phyloP scores from a whole-genome alignment of 352 stramenopile species.

The Globisporangium irregulare region DNA sequence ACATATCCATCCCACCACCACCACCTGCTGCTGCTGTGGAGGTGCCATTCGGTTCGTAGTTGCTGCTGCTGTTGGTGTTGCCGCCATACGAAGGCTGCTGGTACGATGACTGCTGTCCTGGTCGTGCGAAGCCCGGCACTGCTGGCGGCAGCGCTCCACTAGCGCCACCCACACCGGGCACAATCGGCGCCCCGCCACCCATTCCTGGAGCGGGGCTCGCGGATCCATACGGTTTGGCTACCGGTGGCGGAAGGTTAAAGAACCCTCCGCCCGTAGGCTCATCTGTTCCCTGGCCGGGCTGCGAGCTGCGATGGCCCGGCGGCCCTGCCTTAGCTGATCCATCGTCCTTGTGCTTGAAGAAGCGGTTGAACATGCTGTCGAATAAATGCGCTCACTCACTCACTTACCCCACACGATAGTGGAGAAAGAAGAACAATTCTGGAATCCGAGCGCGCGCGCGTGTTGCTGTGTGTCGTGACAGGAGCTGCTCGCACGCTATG shows the following conservation, averaged over 20 bases:
- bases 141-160: conserved; percentile 14
- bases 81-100: conserved; percentile 16
- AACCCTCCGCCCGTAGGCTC: conserved; percentile 62
- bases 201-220: conserved; percentile 11
- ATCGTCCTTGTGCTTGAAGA: conserved; percentile 86
- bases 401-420: not conserved
- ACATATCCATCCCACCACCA: conserved; percentile 50
- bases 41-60: conserved; percentile 13
- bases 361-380: conserved; percentile 61
- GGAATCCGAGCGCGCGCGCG: not conserved
- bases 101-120: conserved; percentile 10
- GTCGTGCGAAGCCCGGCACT: conserved; percentile 13
- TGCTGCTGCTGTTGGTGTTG: conserved; percentile 11
- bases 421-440: not conserved
- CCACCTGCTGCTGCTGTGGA: conserved; percentile 7
- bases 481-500: not conserved
- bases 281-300: conserved; percentile 21
- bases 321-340: conserved; percentile 47
- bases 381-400: not conserved
- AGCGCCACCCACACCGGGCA: not conserved
- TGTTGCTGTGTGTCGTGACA: not conserved
- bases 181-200: conserved; percentile 4
- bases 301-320: conserved; percentile 48
- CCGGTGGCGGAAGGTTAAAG: conserved; percentile 81
- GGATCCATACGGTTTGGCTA: conserved; percentile 39